Base-by-base conservation (phyloP, 352 stramenopile genomes). In the Globisporangium emineosum region DNA sequence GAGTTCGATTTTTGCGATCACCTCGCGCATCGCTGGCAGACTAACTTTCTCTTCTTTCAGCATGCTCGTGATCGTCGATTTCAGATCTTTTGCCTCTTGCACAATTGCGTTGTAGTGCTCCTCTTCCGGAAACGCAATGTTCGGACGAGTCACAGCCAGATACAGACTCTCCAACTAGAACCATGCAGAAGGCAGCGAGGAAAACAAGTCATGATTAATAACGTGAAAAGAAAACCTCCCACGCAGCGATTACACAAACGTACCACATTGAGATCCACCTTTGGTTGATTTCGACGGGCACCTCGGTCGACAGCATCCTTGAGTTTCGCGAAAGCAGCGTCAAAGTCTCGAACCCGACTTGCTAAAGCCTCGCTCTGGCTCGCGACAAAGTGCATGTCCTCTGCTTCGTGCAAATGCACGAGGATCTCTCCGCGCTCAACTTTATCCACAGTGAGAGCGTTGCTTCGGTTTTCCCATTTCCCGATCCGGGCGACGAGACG, bases 31-130 rank as follows among this genome's bases (percentile, higher is more conserved):
- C 30, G 88, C 75, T 0, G 84, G 77, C 17, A 96, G 52, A 51
- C 87, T 94, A 25, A 96, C 88, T 65, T 94, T 94, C 1, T 94
- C 86, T 62, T 94, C 81, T 5, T 40, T 65, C 9, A 94, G 60
- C 77, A 96, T 91, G 12, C 65, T 57, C 30, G 75, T 70, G 53
- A 96, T 93, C 2, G 80, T 88, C 17, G 42, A 42, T 32, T 89
- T 82, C 10, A 96, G 71, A 2, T 77, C 69, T 49, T 75, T 79
- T 3, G 83, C 86, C 56, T 94, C 76, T 13, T 81, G 54, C n/a
- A 96, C 67, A 5, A 84, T 81, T 33, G 66, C 66, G 9, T 66
- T 63, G 53, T 88, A 83, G 7, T 68, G 65, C 1, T 42, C 63
- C 57, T 89, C 81, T 71, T 94, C 79, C 2, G 77, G 65, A 57